These are phyloP conservation scores for Rhodotorula kratochvilovae DNA, from an alignment of 768 basidiomycete species.

Conservation along the genomic window DNA sequence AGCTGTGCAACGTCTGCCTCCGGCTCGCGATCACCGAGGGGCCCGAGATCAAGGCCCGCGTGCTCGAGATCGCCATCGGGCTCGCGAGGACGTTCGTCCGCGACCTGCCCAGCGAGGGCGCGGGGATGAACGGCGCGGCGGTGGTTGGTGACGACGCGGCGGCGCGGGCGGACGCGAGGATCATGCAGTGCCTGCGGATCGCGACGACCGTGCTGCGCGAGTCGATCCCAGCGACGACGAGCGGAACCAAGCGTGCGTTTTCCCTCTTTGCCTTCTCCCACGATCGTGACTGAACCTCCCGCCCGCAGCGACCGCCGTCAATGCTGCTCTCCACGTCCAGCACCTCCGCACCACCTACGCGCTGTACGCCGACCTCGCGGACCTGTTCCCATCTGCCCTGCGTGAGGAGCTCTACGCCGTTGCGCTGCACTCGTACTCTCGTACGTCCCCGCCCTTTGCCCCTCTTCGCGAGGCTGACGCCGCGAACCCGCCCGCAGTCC, in stretches of 20 bases:
- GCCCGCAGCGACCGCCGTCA: conserved; percentile 48
- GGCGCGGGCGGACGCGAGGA: conserved; percentile 42
- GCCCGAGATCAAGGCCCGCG: conserved; percentile 63
- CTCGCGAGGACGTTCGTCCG: conserved; percentile 53
- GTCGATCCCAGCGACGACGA: conserved; percentile 53
- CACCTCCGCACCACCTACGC: conserved; percentile 63
- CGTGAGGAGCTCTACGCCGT: conserved; percentile 74
- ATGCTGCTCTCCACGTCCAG: conserved; percentile 56
- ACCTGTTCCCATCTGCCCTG: conserved; percentile 56
- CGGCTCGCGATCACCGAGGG: conserved; percentile 84
- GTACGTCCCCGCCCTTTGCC: conserved; percentile 50
- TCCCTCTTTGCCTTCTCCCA: conserved; percentile 11
- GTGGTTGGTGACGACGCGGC: background rate
- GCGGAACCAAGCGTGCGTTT: conserved; percentile 39
- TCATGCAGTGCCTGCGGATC: conserved; percentile 71
- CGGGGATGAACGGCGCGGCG: conserved; percentile 6
- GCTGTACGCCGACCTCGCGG: conserved; percentile 60
- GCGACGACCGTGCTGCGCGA: conserved; percentile 75
- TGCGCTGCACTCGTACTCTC: conserved; percentile 71
- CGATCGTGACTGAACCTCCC: background rate
- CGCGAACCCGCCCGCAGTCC: conserved; percentile 51
- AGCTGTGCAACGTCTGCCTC: conserved; percentile 80
- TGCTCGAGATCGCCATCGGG: conserved; percentile 63
- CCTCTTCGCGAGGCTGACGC: background rate
- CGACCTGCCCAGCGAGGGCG: conserved; percentile 1